phyloP scores from a whole-genome alignment of 2,329 filamentous ascomycete genomes.

The Calcarisporium arbuscula region DNA sequence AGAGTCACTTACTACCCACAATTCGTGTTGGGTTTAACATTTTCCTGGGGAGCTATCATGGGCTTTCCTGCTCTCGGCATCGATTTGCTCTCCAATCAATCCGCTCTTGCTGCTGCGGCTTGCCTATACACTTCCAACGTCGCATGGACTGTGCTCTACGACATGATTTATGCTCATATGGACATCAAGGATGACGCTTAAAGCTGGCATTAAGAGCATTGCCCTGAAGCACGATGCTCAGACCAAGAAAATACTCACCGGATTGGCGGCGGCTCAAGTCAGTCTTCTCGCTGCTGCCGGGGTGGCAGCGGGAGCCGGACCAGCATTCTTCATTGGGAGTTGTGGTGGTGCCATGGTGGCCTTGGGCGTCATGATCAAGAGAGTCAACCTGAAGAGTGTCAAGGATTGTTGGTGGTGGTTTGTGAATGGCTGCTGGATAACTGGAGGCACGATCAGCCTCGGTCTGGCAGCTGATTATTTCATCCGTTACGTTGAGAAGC shows the following conservation, averaged over 20 bases:
- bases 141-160: conserved; percentile 82
- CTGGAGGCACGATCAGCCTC: conserved; percentile 54
- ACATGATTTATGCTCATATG: conserved; percentile 93
- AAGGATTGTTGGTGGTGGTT: conserved; percentile 75
- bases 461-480: conserved; percentile 56
- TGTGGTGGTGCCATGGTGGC: conserved; percentile 58
- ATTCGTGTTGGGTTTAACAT: conserved; percentile 73
- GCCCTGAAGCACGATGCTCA: conserved; percentile 71
- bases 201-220: conserved; percentile 84
- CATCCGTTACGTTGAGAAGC: conserved; percentile 36
- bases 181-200: conserved; percentile 80
- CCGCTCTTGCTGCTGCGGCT: conserved; percentile 59
- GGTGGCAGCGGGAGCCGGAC: conserved; percentile 57
- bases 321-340: conserved; percentile 61
- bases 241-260: conserved; percentile 69
- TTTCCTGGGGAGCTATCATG: conserved; percentile 85
- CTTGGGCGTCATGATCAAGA: conserved; percentile 60
- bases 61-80: conserved; percentile 79
- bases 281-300: conserved; percentile 65
- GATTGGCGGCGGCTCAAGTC: conserved; percentile 63
- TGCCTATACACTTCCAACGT: conserved; percentile 72
- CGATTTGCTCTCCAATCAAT: conserved; percentile 59
- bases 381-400: conserved; percentile 58
- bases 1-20: conserved; percentile 84
- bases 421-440: conserved; percentile 63